Conservation (phyloP, 2,329 filamentous ascomycete species). For the Chaetomium sp. region DNA sequence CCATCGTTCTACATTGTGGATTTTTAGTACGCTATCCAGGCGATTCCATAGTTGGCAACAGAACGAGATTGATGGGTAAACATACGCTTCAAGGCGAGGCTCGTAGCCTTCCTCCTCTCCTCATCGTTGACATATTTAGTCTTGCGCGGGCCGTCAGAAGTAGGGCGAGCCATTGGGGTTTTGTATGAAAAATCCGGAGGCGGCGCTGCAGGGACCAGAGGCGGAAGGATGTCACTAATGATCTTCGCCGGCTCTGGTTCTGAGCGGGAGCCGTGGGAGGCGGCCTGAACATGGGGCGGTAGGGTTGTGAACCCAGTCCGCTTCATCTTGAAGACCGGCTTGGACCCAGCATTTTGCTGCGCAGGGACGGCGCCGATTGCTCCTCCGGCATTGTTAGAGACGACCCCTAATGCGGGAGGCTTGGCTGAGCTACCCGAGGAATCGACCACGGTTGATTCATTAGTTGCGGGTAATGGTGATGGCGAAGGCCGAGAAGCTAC, state of each 20-base stretch:
- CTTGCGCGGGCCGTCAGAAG: constrained; percentile 8
- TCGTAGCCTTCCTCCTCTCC: constrained; percentile 27
- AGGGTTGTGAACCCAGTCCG: constrained; percentile 13
- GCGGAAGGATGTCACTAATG: constrained; percentile 28
- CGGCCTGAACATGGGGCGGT: neutral
- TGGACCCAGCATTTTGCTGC: neutral
- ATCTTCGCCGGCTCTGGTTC: constrained; percentile 27
- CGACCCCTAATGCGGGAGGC: neutral
- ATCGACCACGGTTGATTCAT: neutral
- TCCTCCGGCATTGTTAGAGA: neutral
- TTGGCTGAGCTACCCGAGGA: neutral
- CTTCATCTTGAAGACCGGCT: constrained; percentile 24
- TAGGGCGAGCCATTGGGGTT: neutral
- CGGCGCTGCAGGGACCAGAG: neutral
- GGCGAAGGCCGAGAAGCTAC: neutral
- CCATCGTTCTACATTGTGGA: constrained; percentile 27
- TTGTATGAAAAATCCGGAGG: neutral
- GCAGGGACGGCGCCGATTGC: neutral
- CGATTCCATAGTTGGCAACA: neutral
- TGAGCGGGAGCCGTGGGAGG: neutral
- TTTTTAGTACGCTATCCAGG: constrained; percentile 1
- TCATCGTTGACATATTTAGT: constrained; percentile 23
- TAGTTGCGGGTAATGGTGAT: neutral
- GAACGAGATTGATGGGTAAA: neutral
- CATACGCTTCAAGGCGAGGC: constrained; percentile 27